Evolutionary conservation across 371 early-diverging fungal genomes (phyloP), one percentile per base, ranked within the genome.

Genomic region (Actinomucor elegans): DNA sequence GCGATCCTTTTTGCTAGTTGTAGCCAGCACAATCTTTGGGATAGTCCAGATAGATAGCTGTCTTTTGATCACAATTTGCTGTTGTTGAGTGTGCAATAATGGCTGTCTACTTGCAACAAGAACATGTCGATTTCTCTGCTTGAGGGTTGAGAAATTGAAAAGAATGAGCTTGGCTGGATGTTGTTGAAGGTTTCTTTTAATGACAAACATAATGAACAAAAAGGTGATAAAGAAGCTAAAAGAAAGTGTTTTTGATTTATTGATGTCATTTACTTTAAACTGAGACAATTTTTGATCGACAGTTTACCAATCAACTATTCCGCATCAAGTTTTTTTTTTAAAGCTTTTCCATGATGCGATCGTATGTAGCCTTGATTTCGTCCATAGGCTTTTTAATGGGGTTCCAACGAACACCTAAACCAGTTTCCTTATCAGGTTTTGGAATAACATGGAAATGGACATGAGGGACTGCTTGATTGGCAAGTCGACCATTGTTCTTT

Each of bases 401-500:
- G 26, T 61, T 63, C 94, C 94, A 94, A 3, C 80, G 71, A 40
- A 94, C 73, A 24, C 70, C 77, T 24, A 94, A 67, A 8, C 94
- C 94, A 31, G 86, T 85, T 12, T 77, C 75, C 5, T 57, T 66
- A 35, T 73, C 71, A 40, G 87, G 84, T 67, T 93, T 93, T 23
- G 94, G 94, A 54, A 94, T 94, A 43, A 93, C 65, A 66, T 96
- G 96, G 73, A 94, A 94, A 64, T 96, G 96, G 14, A 94, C 96
- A 59, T 96, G 96, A 23, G 81, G 83, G 10, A 95, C 93, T 57
- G 74, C 84, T 80, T 86, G 81, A 60, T 87, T 87, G 11, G 91
- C 93, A 36, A 87, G 64, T 26, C 65, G 66, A 11, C 94, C 94
- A 58, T 93, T 93, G 77, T 93, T 93, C 87, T 90, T 55, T n/a